phyloP scores from a whole-genome alignment of 2,329 filamentous ascomycete genomes.

The Sarocladiaceae sp. region DNA sequence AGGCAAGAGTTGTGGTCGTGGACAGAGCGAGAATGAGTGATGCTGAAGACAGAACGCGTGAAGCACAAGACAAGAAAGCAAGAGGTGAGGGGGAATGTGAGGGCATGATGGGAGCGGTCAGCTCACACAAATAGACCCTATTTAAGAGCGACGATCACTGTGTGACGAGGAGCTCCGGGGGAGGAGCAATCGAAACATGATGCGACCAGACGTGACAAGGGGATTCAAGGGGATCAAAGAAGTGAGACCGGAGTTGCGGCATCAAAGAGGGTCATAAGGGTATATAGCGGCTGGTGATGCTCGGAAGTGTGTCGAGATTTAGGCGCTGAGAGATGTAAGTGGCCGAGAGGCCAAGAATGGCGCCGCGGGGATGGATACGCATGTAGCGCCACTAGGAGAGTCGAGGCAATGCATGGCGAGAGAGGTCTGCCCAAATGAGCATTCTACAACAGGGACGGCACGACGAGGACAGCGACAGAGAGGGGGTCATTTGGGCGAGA shows the following conservation, averaged over 20 bases:
- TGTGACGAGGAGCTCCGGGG: conserved; percentile 36
- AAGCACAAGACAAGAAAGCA: conserved; percentile 23
- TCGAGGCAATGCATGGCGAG: not conserved
- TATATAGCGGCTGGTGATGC: conserved; percentile 57
- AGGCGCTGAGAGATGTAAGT: conserved; percentile 25
- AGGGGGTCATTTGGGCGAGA: not conserved
- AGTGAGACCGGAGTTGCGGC: conserved; percentile 9
- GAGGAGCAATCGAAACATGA: conserved; percentile 43
- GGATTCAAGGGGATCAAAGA: conserved; percentile 9
- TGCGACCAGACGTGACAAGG: conserved; percentile 41
- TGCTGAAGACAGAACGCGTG: conserved; percentile 15
- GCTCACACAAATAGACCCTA: conserved; percentile 19
- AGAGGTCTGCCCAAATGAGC: not conserved
- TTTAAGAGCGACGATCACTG: conserved; percentile 24
- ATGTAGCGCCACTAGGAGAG: not conserved
- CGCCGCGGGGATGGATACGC: not conserved
- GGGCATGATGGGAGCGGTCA: conserved; percentile 36
- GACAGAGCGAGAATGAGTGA: conserved; percentile 14
- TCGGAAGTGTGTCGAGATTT: conserved; percentile 37
- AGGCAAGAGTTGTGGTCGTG: conserved; percentile 24
- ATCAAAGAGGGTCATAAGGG: conserved; percentile 35
- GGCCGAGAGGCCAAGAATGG: conserved; percentile 14
- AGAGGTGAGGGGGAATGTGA: conserved; percentile 13
- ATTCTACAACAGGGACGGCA: not conserved
- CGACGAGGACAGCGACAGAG: conserved; percentile 2